Base-by-base conservation (phyloP, 441 rosid genomes). In the Pelargonium exstipulatum region DNA sequence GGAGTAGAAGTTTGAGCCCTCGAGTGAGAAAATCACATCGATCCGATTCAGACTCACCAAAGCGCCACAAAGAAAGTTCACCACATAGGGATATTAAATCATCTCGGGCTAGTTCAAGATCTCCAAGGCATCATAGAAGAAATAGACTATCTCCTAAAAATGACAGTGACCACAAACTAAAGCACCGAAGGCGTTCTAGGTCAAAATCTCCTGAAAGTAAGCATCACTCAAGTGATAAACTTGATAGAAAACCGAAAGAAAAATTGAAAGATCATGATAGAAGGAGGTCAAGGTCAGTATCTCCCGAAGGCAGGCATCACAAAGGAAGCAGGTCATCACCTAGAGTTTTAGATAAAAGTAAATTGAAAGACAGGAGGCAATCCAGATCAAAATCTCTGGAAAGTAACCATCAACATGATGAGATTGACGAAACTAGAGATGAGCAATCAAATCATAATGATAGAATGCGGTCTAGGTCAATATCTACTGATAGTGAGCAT, bases 1-100 rank as follows among this genome's bases (percentile, higher is more conserved):
- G 80, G 72, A 85, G 86, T 74, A 79, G 87, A 83, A 89, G 96
- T 74, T 71, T 48, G 53, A 89, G 97, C 71, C 97, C 96, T 69
- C 84, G 60, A 63, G 69, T 51, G 49, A 86, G 87, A 79, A 89
- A 79, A 76, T 86, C 88, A 26, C 65, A 72, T 71, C 75, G 78
- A 65, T 83, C 74, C 67, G 87, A 80, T 81, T 84, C 90, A 69
- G 86, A 72, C 71, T 81, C 89, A 43, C 93, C 90, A 62, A 88
- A 79, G 71, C 88, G 61, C 69, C 76, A 60, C 62, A 80, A 66
- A 2, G 87, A 85, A 72, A 83, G 88, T 79, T 84, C 87, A 74
- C 85, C 85, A 0, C 84, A 65, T 45, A 79, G 83, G 67, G 71
- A 70, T 45, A 84, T 77, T 68, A 87, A 82, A 77, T 84, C 83